These are phyloP conservation scores for Pythium sp. DNA, from an alignment of 352 stramenopile genomes.

Conservation along the genomic window DNA sequence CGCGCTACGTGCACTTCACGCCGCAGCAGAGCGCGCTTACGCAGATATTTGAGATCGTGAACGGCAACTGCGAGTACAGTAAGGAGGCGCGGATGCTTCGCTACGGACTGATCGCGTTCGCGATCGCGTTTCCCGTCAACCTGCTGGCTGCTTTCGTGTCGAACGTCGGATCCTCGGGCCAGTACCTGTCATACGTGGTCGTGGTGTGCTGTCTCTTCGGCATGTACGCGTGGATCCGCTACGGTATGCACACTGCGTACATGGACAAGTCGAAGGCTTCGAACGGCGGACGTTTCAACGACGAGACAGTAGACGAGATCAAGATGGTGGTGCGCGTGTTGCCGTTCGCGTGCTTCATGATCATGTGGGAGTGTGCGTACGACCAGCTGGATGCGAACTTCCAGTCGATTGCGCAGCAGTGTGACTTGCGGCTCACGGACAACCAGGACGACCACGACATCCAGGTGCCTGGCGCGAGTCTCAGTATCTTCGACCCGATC, in stretches of 20 bases:
- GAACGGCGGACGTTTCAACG: too few species aligned
- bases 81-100: slow-evolving; percentile 77
- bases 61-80: slow-evolving; percentile 75
- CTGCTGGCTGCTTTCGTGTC: too few species aligned
- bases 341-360: slow-evolving; percentile 86
- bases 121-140: slow-evolving; percentile 38
- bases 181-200: too few species aligned
- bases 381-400: slow-evolving; percentile 87
- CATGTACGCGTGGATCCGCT: too few species aligned
- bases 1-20: slow-evolving; percentile 73
- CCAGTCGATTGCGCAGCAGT: slow-evolving; percentile 85
- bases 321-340: slow-evolving; percentile 85
- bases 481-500: slow-evolving; percentile 85
- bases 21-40: slow-evolving; percentile 73
- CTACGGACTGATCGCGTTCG: slow-evolving; percentile 71
- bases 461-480: slow-evolving; percentile 71
- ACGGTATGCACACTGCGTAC: too few species aligned
- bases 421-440: slow-evolving; percentile 55
- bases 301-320: slow-evolving; percentile 23
- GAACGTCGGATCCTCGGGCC: too few species aligned
- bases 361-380: slow-evolving; percentile 88
- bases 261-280: too few species aligned
- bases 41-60: slow-evolving; percentile 68
- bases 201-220: too few species aligned
- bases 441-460: slow-evolving; percentile 34